These are phyloP conservation scores for Posidonia australis DNA, from an alignment of 106 monocot species.

Conservation along the genomic window DNA sequence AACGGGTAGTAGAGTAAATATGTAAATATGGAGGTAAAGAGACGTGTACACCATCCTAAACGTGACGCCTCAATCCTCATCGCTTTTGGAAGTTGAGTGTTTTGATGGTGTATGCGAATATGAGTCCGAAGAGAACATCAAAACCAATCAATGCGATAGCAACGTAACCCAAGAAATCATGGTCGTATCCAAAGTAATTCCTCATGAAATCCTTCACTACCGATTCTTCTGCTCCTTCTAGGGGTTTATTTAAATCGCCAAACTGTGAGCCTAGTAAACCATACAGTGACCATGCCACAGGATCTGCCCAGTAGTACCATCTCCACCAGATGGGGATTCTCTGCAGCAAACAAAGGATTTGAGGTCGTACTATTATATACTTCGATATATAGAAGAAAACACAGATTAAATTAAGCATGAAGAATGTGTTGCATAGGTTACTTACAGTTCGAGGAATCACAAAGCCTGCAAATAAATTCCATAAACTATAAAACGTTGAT, in stretches of 20 bases:
- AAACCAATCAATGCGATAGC: slow-evolving; percentile 47
- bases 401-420: not conserved
- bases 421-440: too few species aligned
- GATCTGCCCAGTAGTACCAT: too few species aligned
- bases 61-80: too few species aligned
- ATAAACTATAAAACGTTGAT: slow-evolving; percentile 51
- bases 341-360: too few species aligned
- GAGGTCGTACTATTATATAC: too few species aligned
- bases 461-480: slow-evolving; percentile 80
- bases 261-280: slow-evolving; percentile 71
- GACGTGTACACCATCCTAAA: too few species aligned
- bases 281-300: slow-evolving; percentile 64
- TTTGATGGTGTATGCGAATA: slow-evolving; percentile 68
- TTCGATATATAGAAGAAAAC: too few species aligned
- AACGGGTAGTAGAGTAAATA: too few species aligned
- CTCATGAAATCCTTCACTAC: slow-evolving; percentile 35
- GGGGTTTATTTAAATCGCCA: slow-evolving; percentile 15
- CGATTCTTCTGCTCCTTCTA: slow-evolving; percentile 11
- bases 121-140: slow-evolving; percentile 42
- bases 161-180: slow-evolving; percentile 49
- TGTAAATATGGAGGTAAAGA: too few species aligned
- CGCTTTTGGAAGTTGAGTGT: slow-evolving; percentile 68
- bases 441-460: slow-evolving; percentile 38
- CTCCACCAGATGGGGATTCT: too few species aligned
- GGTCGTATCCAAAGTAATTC: slow-evolving; percentile 47